phyloP scores from a whole-genome alignment of 441 rosid genomes.

The Geranium incanum region DNA sequence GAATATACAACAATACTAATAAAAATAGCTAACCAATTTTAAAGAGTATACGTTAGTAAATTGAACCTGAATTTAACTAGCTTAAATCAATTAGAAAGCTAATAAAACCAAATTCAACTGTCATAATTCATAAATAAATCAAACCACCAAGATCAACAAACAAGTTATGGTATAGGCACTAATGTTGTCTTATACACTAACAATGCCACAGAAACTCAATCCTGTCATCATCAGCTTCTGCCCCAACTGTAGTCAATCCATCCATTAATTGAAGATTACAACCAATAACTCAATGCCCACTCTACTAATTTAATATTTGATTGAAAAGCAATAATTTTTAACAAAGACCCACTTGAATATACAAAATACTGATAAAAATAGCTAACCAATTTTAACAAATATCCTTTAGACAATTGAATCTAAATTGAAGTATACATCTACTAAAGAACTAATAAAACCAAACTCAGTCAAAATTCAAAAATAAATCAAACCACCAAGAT shows the following conservation, averaged over 20 bases:
- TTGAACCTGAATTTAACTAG: not conserved
- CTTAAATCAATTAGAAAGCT: not conserved
- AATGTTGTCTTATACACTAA: not conserved
- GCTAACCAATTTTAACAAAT: not conserved
- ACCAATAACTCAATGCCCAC: not conserved
- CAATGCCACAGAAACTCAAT: not conserved
- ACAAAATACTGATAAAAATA: not conserved
- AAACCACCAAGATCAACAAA: not conserved
- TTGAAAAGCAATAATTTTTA: not conserved
- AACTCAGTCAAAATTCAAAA: not conserved
- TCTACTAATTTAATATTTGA: not conserved
- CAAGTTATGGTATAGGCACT: not conserved
- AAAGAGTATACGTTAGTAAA: not conserved
- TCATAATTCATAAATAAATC: not conserved
- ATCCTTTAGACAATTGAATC: not conserved
- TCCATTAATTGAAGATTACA: not conserved
- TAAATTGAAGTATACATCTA: not conserved
- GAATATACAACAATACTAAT: not conserved
- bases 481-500: not conserved
- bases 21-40: too few relatives aligned
- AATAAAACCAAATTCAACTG: not conserved
- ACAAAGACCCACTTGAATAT: not conserved
- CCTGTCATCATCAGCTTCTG: slow-evolving; percentile 43
- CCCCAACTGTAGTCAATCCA: slow-evolving; percentile 48
- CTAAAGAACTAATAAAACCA: not conserved